A percentile compares a stretch with the other conserved stretches of the same genome.
Evolutionary conservation across 2,329 filamentous ascomycete species (phyloP).

Genomic region (Rhinocladiella similis): DNA sequence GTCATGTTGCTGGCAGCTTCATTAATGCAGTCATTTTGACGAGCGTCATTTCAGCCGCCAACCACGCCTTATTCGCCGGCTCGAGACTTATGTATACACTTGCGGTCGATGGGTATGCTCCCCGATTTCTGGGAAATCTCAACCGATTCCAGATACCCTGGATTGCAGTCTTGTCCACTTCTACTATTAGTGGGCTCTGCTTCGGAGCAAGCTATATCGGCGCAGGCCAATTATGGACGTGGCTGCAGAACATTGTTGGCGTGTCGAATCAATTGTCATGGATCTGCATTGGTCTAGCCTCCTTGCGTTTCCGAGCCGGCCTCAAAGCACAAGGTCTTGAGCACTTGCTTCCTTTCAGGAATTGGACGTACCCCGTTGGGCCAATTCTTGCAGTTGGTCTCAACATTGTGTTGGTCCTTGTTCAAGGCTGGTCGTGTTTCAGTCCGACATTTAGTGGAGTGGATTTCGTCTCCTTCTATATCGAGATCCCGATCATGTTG

Average conservation of each 20-base stretch:
- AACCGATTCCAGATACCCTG: conserved; percentile 55
- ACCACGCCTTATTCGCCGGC: conserved; percentile 61
- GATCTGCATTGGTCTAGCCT: conserved; percentile 63
- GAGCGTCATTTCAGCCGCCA: conserved; percentile 69
- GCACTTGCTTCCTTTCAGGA: conserved; percentile 63
- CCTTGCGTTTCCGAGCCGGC: conserved; percentile 63
- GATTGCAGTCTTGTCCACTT: conserved; percentile 56
- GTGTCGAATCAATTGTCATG: conserved; percentile 68
- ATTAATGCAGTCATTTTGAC: conserved; percentile 77
- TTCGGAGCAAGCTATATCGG: conserved; percentile 67
- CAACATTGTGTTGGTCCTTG: conserved; percentile 60
- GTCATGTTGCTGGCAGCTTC: conserved; percentile 63
- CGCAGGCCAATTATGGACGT: conserved; percentile 64
- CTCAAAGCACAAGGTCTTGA: conserved; percentile 60
- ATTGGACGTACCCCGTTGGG: conserved; percentile 66
- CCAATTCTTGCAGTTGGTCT: conserved; percentile 58
- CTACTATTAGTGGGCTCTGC: conserved; percentile 57
- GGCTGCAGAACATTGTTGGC: conserved; percentile 67
- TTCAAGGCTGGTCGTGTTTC: conserved; percentile 63
- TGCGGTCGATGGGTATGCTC: conserved; percentile 53
- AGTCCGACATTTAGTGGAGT: conserved; percentile 59
- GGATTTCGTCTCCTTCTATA: conserved; percentile 64
- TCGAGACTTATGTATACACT: conserved; percentile 53
- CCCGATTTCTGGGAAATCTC: conserved; percentile 50
- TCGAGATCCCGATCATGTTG: conserved; percentile 63